Evolutionary conservation across 2,329 filamentous ascomycete species (phyloP), one percentile per base, ranked within the genome.

Genomic region (Lachnellula suecica): DNA sequence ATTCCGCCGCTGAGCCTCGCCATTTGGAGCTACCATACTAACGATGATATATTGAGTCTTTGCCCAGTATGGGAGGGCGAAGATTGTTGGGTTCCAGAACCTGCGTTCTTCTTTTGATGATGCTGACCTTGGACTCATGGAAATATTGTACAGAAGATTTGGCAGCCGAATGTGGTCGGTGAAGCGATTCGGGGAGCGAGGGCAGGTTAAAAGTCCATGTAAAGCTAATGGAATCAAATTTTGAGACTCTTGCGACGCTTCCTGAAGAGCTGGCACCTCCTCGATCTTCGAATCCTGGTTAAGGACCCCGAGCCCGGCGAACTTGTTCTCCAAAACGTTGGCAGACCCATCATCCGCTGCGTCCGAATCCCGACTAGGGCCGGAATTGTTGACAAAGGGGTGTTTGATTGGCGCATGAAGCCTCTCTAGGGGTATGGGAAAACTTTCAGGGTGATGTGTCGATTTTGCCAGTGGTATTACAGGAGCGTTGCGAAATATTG

Each of bases 41-140:
- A 72, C 62, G 19, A 72, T 60, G 4, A 72, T 51, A 44, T 71
- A 73, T 51, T 69, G 66, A 25, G 70, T 68, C 10, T 62, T 52
- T 8, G 68, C 64, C 69, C 69, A 72, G 49, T 66, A 64, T 15
- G 70, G 71, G 23, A 72, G 59, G 2, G 70, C 63, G 24, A 72
- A 60, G 35, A 73, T 67, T 17, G 70, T 71, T 3, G 70, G 70
- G 38, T 72, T 73, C 67, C 66, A 69, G 59, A 72, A 72, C 4
- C 54, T 58, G 37, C 65, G 60, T 11, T 51, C 51, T 20, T 68
- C 62, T 5, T 58, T 52, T 35, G 55, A 50, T 5, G 25, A 27
- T 4, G 53, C 49, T 15, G 44, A 52, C 10, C 58, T 49, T 24
- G 65, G 54, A 2, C 56, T 63, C 60, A 71, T 66, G 2, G 66